Conservation (phyloP, 495 filamentous ascomycete genomes). For the Aspergillus heteromorphus region DNA sequence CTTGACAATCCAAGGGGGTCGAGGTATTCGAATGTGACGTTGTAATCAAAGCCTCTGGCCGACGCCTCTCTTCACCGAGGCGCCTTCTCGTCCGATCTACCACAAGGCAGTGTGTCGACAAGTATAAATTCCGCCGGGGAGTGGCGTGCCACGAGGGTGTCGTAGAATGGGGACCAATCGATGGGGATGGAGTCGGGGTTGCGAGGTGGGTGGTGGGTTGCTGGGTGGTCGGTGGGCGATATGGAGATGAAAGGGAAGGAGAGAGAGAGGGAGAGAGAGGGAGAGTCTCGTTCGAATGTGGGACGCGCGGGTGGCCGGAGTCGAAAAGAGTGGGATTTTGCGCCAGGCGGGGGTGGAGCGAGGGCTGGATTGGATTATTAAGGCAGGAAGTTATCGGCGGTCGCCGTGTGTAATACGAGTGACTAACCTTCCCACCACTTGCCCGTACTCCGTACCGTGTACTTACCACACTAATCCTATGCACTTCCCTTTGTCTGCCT, state of each 20-base stretch:
- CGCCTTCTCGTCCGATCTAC: neutral
- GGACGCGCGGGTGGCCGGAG: conserved; percentile 9
- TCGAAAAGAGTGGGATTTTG: conserved; percentile 12
- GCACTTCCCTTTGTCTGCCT: too few species aligned
- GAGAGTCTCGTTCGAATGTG: conserved; percentile 2
- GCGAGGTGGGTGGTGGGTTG: neutral
- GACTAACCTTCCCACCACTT: neutral
- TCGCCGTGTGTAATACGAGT: neutral
- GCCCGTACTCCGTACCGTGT: too few species aligned
- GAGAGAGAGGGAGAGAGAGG: conserved; percentile 8
- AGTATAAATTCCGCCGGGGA: neutral
- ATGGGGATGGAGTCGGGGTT: neutral
- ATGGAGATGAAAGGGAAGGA: neutral
- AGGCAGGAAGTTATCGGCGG: neutral
- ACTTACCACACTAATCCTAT: too few species aligned
- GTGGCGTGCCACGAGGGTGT: neutral
- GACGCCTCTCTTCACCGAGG: neutral
- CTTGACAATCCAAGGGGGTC: neutral
- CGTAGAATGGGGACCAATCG: neutral
- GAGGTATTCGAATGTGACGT: neutral
- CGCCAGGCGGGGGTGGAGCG: conserved; percentile 1
- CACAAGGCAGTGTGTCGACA: too few species aligned
- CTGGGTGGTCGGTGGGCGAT: neutral
- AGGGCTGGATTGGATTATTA: conserved; percentile 2
- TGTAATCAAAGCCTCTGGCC: too few species aligned